Conservation (phyloP, 441 rosid species). For the Gossypium trilobum region DNA sequence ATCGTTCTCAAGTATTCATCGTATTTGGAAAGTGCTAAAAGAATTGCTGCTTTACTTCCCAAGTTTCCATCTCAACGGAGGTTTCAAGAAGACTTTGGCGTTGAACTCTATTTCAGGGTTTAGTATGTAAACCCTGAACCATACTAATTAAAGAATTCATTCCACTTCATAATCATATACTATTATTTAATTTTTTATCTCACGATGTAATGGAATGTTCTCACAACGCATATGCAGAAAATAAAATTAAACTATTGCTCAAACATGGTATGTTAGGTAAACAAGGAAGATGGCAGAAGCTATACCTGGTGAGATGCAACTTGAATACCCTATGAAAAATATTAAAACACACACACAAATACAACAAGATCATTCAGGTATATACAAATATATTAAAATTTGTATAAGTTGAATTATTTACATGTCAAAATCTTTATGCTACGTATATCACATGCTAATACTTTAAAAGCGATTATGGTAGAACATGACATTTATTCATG, state of each 20-base stretch:
- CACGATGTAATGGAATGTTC: background rate
- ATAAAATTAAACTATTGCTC: background rate
- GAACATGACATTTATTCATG: background rate
- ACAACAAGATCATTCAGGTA: background rate
- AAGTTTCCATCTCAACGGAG: conserved; percentile 31
- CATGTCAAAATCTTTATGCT: background rate
- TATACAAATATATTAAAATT: too few relatives aligned
- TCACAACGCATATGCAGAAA: background rate
- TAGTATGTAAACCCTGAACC: conserved; percentile 11
- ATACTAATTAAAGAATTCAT: background rate
- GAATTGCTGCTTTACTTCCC: conserved; percentile 18
- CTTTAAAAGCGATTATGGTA: background rate
- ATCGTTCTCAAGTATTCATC: conserved; percentile 12
- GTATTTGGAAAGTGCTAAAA: conserved; percentile 33
- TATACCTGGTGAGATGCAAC: background rate
- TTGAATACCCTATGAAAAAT: background rate
- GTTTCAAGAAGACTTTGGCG: conserved; percentile 23
- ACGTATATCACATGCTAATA: background rate
- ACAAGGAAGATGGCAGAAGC: background rate
- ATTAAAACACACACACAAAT: background rate
- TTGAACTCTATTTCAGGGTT: conserved; percentile 28
- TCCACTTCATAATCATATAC: background rate
- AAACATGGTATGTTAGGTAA: background rate
- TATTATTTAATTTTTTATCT: too few relatives aligned
- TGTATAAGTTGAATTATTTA: background rate